These are phyloP conservation scores for Sicyos edulis DNA, from an alignment of 306 rosid genomes.

Conservation along the genomic window DNA sequence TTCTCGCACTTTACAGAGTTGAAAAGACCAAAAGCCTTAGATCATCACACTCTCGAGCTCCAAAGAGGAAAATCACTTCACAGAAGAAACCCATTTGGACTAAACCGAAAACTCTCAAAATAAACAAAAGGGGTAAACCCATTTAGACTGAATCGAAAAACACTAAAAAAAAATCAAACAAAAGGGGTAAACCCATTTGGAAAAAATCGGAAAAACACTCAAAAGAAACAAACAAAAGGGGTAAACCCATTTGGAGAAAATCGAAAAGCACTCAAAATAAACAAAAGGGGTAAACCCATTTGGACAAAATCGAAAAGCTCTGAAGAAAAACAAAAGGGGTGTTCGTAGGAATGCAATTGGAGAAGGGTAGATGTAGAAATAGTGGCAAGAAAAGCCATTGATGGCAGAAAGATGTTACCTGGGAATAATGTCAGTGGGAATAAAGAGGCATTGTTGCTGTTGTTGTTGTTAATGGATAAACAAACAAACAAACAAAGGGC, in stretches of 20 bases:
- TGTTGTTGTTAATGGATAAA: not conserved
- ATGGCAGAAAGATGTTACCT: not conserved
- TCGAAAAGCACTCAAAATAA: too few relatives aligned
- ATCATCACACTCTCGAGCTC: constrained; percentile 35
- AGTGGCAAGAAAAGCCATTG: not conserved
- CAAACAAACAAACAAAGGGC: not conserved
- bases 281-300: too few relatives aligned
- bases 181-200: too few relatives aligned
- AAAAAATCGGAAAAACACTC: too few relatives aligned
- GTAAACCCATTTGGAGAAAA: too few relatives aligned
- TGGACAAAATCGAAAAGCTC: too few relatives aligned
- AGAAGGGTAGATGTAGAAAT: not conserved
- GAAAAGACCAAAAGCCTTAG: constrained; percentile 37
- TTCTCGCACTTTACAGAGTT: constrained; percentile 23
- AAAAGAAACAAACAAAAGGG: not conserved
- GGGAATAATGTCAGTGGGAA: constrained; percentile 5
- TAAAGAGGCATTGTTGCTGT: not conserved
- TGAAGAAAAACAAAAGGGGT: not conserved
- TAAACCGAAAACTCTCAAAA: too few relatives aligned
- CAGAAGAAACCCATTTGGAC: not conserved
- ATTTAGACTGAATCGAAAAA: too few relatives aligned
- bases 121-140: too few relatives aligned
- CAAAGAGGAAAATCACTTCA: constrained; percentile 23
- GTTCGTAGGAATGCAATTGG: not conserved
- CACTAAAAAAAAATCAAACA: too few relatives aligned